phyloP scores from a whole-genome alignment of 176 grass and related monocot species.

The Aegilops speltoides region DNA sequence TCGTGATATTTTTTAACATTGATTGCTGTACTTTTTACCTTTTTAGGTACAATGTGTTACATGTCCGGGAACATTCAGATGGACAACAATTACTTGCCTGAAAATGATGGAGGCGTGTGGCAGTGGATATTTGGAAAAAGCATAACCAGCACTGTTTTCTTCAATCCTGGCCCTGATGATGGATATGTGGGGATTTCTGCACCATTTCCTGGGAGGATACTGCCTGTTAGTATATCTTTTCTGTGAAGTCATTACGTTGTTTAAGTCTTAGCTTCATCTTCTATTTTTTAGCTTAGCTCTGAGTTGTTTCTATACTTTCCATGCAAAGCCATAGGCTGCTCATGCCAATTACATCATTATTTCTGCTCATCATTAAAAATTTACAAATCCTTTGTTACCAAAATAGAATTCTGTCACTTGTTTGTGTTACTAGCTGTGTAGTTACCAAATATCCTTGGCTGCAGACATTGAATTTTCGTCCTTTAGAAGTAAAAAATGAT shows the following conservation, averaged over 20 bases:
- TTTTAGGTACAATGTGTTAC: conserved; percentile 82
- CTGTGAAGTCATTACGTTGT: background rate
- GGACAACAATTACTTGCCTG: conserved; percentile 84
- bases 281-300: conserved; percentile 6
- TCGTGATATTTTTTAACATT: background rate
- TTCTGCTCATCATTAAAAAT: background rate
- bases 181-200: conserved; percentile 92
- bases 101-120: conserved; percentile 86
- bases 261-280: background rate
- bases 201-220: conserved; percentile 78
- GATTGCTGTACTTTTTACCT: conserved; percentile 19
- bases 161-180: conserved; percentile 70
- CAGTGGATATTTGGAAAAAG: conserved; percentile 96
- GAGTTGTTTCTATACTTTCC: background rate
- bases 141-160: conserved; percentile 67
- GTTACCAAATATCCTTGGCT: background rate
- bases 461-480: background rate
- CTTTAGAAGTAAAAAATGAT: background rate
- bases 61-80: conserved; percentile 84
- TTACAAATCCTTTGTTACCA: background rate
- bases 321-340: conserved; percentile 19
- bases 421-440: background rate
- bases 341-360: background rate
- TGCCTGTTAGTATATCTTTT: conserved; percentile 59
- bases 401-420: background rate